Evolutionary conservation across 1,284 basidiomycete genomes (phyloP).

Genomic region (Mycosarcoma mackinlayi): DNA sequence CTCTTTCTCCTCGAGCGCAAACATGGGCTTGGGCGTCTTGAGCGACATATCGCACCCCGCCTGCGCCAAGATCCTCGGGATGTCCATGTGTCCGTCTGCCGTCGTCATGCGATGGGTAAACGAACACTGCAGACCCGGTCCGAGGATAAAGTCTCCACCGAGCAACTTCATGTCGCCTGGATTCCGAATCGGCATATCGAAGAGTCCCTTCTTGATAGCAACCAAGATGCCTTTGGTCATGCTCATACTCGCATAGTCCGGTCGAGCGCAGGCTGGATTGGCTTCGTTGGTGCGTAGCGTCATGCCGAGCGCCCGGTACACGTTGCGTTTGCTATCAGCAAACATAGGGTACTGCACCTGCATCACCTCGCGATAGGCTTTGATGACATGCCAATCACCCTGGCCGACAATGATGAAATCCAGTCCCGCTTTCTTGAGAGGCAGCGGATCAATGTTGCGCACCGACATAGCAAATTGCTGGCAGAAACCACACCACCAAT

Average conservation of each 20-base stretch:
- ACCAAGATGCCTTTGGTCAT: constrained; percentile 76
- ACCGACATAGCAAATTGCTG: constrained; percentile 85
- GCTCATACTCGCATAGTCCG: constrained; percentile 77
- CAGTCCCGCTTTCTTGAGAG: constrained; percentile 73
- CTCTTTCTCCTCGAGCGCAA: constrained; percentile 31
- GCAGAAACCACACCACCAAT: constrained; percentile 77
- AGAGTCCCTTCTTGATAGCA: constrained; percentile 72
- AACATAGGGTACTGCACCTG: constrained; percentile 74
- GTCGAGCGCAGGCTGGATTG: constrained; percentile 72
- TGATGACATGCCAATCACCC: constrained; percentile 78
- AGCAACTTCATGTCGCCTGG: constrained; percentile 82
- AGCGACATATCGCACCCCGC: constrained; percentile 59
- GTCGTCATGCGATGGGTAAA: constrained; percentile 57
- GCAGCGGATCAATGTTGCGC: constrained; percentile 72
- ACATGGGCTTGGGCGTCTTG: constrained; percentile 49
- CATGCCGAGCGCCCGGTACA: constrained; percentile 83
- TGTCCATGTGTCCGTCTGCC: constrained; percentile 59
- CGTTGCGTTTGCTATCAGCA: constrained; percentile 78
- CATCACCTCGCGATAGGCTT: constrained; percentile 76
- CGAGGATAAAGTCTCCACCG: constrained; percentile 88
- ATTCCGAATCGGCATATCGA: constrained; percentile 79
- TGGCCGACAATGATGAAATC: constrained; percentile 81
- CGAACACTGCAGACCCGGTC: constrained; percentile 71
- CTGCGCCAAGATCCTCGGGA: constrained; percentile 57
- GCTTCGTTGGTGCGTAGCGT: constrained; percentile 72